Conservation (phyloP, 805 yeast genomes). For the Saccharomycopsis sp. region DNA sequence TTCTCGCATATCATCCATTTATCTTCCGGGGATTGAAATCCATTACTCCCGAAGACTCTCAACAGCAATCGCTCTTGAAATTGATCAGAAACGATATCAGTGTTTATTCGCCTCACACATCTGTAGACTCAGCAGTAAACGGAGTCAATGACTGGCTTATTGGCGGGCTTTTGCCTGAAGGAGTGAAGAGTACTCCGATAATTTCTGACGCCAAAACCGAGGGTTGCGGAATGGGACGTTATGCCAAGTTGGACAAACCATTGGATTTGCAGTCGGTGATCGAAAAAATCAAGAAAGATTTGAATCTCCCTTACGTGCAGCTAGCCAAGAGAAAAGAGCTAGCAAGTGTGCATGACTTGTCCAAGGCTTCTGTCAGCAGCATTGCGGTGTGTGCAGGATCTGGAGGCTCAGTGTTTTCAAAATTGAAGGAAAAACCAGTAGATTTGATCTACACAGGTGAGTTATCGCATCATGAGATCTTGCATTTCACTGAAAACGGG, state of each 20-base stretch:
- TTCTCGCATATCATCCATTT: conserved; percentile 91
- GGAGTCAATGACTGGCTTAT: conserved; percentile 95
- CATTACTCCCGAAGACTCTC: conserved; percentile 59
- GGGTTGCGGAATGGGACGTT: conserved; percentile 79
- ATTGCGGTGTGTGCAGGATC: conserved; percentile 95
- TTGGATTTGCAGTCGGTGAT: conserved; percentile 41
- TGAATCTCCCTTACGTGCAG: conserved; percentile 54
- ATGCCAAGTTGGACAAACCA: conserved; percentile 43
- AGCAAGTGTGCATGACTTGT: conserved; percentile 14
- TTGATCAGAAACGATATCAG: conserved; percentile 73
- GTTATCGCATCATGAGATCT: conserved; percentile 86
- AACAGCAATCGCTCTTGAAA: conserved; percentile 68
- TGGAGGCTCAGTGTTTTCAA: conserved; percentile 69
- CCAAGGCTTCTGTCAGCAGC: conserved; percentile 35
- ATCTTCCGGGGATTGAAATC: conserved; percentile 83
- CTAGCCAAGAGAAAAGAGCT: conserved; percentile 39
- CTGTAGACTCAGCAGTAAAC: conserved; percentile 85
- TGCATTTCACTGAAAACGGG: conserved; percentile 65
- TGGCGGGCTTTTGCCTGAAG: conserved; percentile 38
- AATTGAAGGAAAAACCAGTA: conserved; percentile 42
- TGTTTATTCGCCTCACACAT: conserved; percentile 94
- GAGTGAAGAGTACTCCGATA: conserved; percentile 23
- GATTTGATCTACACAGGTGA: conserved; percentile 90
- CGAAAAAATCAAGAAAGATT: conserved; percentile 42
- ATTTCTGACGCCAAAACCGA: conserved; percentile 24